phyloP scores from a whole-genome alignment of 2,329 filamentous ascomycete genomes.

The Whalleya microplaca region DNA sequence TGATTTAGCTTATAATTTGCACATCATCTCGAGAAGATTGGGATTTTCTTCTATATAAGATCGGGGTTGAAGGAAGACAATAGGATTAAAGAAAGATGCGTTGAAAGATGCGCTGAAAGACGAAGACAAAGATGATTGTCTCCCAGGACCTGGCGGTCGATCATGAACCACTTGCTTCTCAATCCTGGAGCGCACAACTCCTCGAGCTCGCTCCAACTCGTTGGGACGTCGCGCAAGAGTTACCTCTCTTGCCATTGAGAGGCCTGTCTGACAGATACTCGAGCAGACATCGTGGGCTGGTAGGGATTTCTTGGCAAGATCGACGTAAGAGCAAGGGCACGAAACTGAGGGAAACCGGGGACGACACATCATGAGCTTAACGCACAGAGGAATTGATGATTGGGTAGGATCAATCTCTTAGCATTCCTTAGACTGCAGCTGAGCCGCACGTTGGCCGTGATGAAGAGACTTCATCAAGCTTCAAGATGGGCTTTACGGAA shows the following conservation, averaged over 20 bases:
- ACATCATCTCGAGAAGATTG: background rate
- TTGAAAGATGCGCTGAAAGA: background rate
- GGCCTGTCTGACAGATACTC: background rate
- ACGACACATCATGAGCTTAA: background rate
- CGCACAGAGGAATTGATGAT: background rate
- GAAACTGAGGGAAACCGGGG: slow-evolving; percentile 4
- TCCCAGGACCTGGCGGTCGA: background rate
- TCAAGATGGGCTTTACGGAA: background rate
- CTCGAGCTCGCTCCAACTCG: background rate
- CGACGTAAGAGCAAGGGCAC: slow-evolving; percentile 16
- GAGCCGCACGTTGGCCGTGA: background rate
- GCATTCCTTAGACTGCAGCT: background rate
- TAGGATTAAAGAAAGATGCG: background rate
- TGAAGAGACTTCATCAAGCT: background rate
- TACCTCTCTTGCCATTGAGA: background rate
- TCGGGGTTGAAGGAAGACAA: background rate
- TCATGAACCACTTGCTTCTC: background rate
- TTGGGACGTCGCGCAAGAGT: background rate
- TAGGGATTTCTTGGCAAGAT: slow-evolving; percentile 13
- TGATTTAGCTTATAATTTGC: background rate
- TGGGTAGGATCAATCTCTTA: background rate
- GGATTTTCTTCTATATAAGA: background rate
- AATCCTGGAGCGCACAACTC: background rate
- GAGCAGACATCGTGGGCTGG: background rate
- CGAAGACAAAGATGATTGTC: background rate